phyloP scores from a whole-genome alignment of 352 stramenopile species.

The Aphanomyces stellatus region DNA sequence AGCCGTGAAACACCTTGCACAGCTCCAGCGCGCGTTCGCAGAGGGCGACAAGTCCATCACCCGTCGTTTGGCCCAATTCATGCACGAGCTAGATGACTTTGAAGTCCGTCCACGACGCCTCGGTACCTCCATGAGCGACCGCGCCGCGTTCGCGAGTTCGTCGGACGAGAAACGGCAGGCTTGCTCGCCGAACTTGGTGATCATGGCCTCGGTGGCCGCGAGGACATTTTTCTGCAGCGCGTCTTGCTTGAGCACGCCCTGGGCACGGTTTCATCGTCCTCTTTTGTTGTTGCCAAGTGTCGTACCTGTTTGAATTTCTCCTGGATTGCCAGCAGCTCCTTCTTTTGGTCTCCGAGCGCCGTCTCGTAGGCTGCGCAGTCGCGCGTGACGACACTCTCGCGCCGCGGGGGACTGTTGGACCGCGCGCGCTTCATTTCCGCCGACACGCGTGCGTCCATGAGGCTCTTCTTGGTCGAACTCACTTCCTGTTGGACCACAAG shows the following conservation, averaged over 20 bases:
- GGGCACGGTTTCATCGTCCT: no score
- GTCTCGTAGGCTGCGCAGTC: conserved; percentile 18
- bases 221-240: conserved; percentile 27
- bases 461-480: conserved; percentile 32
- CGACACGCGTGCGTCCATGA: conserved; percentile 34
- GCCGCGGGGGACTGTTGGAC: conserved; percentile 1
- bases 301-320: conserved; percentile 18
- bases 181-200: conserved; percentile 35
- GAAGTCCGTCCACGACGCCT: conserved; percentile 23
- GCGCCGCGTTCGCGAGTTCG: conserved; percentile 26
- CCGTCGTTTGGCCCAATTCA: conserved; percentile 37
- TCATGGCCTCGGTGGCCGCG: conserved; percentile 31
- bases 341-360: conserved; percentile 7
- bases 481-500: conserved; percentile 31
- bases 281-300: neutral
- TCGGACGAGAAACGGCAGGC: conserved; percentile 26
- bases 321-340: conserved; percentile 12
- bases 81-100: conserved; percentile 25
- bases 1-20: conserved; percentile 38
- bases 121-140: conserved; percentile 32
- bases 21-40: conserved; percentile 40
- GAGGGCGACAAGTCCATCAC: conserved; percentile 34
- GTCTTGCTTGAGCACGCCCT: conserved; percentile 17
- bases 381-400: neutral
- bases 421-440: conserved; percentile 32